Percentiles rank a stretch among this genome's conserved stretches.
Conservation (phyloP, 2,329 filamentous ascomycete species). For the Epichloe glyceriae region DNA sequence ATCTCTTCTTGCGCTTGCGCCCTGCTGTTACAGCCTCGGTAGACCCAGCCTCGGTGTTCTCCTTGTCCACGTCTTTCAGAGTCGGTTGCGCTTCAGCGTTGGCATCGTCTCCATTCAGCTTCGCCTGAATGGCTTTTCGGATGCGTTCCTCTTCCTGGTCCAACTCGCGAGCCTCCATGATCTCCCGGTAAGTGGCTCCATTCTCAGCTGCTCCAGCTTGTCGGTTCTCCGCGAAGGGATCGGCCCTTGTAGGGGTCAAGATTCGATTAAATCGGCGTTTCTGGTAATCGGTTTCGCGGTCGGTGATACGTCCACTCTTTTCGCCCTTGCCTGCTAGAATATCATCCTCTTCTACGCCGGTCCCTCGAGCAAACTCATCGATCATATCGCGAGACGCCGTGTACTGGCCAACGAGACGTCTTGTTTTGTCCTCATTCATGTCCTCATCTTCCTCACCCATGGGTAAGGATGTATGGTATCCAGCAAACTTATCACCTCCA, state of each 20-base stretch:
- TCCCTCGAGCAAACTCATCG: slow-evolving; percentile 79
- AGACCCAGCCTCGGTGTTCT: slow-evolving; percentile 57
- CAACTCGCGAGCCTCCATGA: slow-evolving; percentile 82
- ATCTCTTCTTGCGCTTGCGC: slow-evolving; percentile 85
- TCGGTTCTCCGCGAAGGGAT: slow-evolving; percentile 69
- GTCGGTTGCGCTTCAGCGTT: slow-evolving; percentile 57
- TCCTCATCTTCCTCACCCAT: slow-evolving; percentile 66
- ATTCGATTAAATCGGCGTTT: slow-evolving; percentile 84
- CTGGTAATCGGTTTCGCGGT: slow-evolving; percentile 95
- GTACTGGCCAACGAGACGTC: slow-evolving; percentile 84
- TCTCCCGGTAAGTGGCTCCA: slow-evolving; percentile 72
- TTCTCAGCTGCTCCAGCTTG: slow-evolving; percentile 55
- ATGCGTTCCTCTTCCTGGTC: slow-evolving; percentile 91
- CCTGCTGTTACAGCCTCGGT: slow-evolving; percentile 49
- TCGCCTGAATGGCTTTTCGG: slow-evolving; percentile 64
- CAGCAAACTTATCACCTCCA: slow-evolving; percentile 67
- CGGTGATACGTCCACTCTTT: slow-evolving; percentile 79
- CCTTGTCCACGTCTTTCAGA: slow-evolving; percentile 61
- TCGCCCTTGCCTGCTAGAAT: slow-evolving; percentile 70
- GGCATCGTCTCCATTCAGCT: slow-evolving; percentile 46
- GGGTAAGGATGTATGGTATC: slow-evolving; percentile 84
- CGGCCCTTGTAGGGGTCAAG: slow-evolving; percentile 72
- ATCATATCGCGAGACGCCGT: slow-evolving; percentile 86
- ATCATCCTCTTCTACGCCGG: slow-evolving; percentile 84
- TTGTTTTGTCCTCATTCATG: slow-evolving; percentile 62